A percentile compares a stretch with the other conserved stretches of the same genome.
phyloP scores from a whole-genome alignment of 768 basidiomycete genomes.

The Mycena pura region DNA sequence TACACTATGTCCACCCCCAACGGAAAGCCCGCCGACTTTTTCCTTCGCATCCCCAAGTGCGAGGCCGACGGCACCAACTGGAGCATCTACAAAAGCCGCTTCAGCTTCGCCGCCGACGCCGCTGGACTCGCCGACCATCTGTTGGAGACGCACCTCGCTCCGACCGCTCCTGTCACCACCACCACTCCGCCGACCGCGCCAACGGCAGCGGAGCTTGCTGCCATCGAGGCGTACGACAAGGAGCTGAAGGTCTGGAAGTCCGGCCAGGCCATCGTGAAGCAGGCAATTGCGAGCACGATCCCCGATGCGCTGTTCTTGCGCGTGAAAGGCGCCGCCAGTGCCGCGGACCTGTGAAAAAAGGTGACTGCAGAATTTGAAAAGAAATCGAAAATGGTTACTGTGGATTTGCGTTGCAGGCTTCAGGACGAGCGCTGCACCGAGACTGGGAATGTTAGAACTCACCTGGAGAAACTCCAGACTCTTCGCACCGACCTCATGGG shows the following conservation, averaged over 20 bases:
- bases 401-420: constrained; percentile 31
- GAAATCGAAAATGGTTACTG: constrained; percentile 29
- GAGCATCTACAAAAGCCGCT: too few species aligned
- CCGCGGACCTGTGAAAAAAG: constrained; percentile 28
- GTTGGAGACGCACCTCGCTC: background rate
- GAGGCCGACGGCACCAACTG: too few species aligned
- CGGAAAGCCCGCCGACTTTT: too few species aligned
- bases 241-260: constrained; percentile 20
- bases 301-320: constrained; percentile 31
- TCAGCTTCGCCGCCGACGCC: constrained; percentile 17
- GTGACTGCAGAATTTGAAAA: constrained; percentile 29
- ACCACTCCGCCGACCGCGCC: background rate
- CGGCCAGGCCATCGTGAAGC: constrained; percentile 29
- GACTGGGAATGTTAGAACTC: constrained; percentile 26
- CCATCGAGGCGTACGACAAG: background rate
- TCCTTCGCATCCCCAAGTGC: too few species aligned
- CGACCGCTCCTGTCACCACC: background rate
- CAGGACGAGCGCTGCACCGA: constrained; percentile 31
- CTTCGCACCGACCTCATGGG: too few species aligned
- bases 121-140: constrained; percentile 9
- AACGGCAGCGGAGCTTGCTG: background rate
- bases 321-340: constrained; percentile 3
- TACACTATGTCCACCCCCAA: too few species aligned
- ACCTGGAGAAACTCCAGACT: too few species aligned
- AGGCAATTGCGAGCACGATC: constrained; percentile 29